Conservation (phyloP, 2,329 filamentous ascomycete genomes). For the Talaromyces atroroseus region DNA sequence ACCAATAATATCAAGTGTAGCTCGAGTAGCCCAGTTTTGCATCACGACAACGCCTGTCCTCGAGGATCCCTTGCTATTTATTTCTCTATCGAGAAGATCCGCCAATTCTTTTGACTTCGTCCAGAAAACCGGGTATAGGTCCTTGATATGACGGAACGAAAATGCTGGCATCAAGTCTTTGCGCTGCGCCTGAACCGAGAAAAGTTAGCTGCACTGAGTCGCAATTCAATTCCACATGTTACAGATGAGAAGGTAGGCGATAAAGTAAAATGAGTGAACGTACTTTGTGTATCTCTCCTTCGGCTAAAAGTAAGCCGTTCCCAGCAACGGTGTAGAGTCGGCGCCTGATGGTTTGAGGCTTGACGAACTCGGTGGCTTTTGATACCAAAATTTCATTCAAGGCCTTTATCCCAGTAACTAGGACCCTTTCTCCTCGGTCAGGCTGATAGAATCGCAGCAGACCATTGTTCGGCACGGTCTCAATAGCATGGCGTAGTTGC, state of each 20-base stretch:
- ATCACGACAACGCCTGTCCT: slow-evolving; percentile 45
- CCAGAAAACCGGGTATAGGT: slow-evolving; percentile 83
- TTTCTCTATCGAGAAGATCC: slow-evolving; percentile 50
- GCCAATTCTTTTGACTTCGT: slow-evolving; percentile 66
- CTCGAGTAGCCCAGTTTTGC: slow-evolving; percentile 59
- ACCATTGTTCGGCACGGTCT: slow-evolving; percentile 60
- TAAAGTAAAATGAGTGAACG: neutral
- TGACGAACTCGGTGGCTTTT: slow-evolving; percentile 64
- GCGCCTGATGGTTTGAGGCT: slow-evolving; percentile 51
- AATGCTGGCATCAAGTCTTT: slow-evolving; percentile 81
- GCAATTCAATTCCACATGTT: neutral
- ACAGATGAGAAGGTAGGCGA: neutral
- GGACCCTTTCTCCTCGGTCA: slow-evolving; percentile 58
- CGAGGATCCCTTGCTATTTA: slow-evolving; percentile 31
- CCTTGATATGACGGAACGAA: slow-evolving; percentile 76
- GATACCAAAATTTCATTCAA: slow-evolving; percentile 65
- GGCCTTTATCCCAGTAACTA: slow-evolving; percentile 58
- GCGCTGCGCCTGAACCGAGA: slow-evolving; percentile 50
- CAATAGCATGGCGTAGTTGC: slow-evolving; percentile 45
- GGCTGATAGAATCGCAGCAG: slow-evolving; percentile 61
- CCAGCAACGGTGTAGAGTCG: slow-evolving; percentile 35
- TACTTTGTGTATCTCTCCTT: slow-evolving; percentile 84
- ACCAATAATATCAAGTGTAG: slow-evolving; percentile 71
- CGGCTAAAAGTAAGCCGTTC: slow-evolving; percentile 59
- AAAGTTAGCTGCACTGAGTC: neutral